Evolutionary conservation across 164 flowering plant genomes (phyloP).

Genomic region (Stephania yunnanensis): DNA sequence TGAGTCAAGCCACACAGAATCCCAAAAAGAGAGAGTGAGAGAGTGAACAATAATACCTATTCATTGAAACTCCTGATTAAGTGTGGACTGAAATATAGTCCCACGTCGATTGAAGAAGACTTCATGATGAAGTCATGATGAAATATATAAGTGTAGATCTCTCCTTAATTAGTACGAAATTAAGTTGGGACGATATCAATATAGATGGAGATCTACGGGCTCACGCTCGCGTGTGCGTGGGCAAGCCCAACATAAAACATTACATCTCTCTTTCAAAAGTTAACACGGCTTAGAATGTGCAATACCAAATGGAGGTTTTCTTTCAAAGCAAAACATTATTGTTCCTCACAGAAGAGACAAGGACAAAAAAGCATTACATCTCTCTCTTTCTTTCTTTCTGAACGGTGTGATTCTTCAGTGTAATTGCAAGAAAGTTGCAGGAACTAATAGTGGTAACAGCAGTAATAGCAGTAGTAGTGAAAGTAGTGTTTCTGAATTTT

Average conservation of each 20-base stretch:
- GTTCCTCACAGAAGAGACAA: slow-evolving; percentile 2
- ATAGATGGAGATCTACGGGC: too few relatives aligned
- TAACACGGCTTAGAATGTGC: not conserved
- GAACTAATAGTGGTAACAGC: not conserved
- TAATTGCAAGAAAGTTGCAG: slow-evolving; percentile 9
- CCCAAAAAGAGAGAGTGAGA: not conserved
- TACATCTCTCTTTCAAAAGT: not conserved
- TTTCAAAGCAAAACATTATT: slow-evolving; percentile 10
- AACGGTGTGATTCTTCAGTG: not conserved
- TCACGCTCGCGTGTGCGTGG: too few relatives aligned
- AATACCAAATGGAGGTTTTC: slow-evolving; percentile 13
- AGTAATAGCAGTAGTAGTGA: not conserved
- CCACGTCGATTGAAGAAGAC: too few relatives aligned
- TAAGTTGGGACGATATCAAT: too few relatives aligned
- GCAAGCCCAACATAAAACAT: too few relatives aligned
- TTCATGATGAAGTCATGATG: too few relatives aligned
- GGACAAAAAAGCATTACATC: slow-evolving; percentile 7
- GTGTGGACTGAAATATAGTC: too few relatives aligned
- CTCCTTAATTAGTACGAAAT: too few relatives aligned
- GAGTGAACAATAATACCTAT: not conserved
- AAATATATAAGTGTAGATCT: too few relatives aligned
- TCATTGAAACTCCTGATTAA: not conserved
- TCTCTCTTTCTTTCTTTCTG: slow-evolving; percentile 4
- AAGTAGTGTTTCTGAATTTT: not conserved
- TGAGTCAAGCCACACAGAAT: not conserved